Evolutionary conservation across 805 yeast species (phyloP), one percentile per base, ranked within the genome.

Genomic region (Candida xiaguanensis): DNA sequence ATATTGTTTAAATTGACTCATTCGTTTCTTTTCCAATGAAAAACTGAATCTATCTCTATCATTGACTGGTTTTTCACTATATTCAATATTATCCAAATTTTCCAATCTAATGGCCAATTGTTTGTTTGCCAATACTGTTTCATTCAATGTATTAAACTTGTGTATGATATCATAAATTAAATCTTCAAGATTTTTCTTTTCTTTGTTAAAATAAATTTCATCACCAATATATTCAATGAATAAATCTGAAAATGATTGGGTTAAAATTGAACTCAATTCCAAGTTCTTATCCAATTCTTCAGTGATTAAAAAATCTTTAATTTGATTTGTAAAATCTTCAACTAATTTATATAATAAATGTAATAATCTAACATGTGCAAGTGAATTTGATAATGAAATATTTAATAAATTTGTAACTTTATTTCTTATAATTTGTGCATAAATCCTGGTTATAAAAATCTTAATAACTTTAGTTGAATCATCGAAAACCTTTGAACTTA

Each of bases 341-440:
- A 84, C 67, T 26, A 75, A 61, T 0, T 73, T 69, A 53, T 79
- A 82, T n/a, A 84, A 65, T 2, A 80, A 68, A 59, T 87, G 85
- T 24, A 91, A 61, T 1, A 82, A 72, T 51, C 98, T 73, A 2
- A 89, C 79, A 54, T 83, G 87, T 0, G 95, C 83, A 37, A 89
- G 62, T 2, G 79, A 70, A 17, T 86, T 77, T 1, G 84, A 72
- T 34, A 76, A 72, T 0, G 96, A 81, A 40, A 73, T 76, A 36
- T 74, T 78, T 23, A 89, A 59, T 23, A 85, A 63, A 1, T 74
- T 61, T 44, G 78, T 80, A 13, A 81, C 66, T 49, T 77, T 70
- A 14, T 75, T 67, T 46, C 76, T 74, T 23, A 83, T 63, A 47
- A 85, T 74, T 58, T 85, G 91, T 0, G 83, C 89, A 60, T 82